Evolutionary conservation across 1,139 yeast genomes (phyloP).

Genomic region (Lodderomyces oxycetoniae): DNA sequence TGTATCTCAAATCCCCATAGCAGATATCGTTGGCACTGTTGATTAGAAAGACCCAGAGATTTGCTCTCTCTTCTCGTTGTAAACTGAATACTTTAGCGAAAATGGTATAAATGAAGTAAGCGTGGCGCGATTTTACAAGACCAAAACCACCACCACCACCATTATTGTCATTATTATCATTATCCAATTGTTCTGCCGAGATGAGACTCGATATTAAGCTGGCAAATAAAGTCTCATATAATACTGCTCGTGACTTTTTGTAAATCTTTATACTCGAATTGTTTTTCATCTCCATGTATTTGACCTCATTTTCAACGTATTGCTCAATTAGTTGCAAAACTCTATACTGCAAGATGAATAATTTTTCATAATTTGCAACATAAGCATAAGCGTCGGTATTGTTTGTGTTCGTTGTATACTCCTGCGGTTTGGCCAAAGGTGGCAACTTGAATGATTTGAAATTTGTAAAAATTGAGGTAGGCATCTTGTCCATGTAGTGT

Average conservation of each 20-base stretch:
- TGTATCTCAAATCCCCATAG: slow-evolving; percentile 23
- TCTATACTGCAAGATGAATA: slow-evolving; percentile 9
- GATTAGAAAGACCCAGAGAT: slow-evolving; percentile 26
- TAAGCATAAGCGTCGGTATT: too few relatives aligned
- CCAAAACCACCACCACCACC: too few relatives aligned
- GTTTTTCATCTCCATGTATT: too few relatives aligned
- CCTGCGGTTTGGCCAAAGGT: slow-evolving; percentile 25
- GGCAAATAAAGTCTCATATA: slow-evolving; percentile 1
- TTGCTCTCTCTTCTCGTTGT: slow-evolving; percentile 6
- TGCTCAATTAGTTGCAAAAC: slow-evolving; percentile 8
- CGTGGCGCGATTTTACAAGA: neutral
- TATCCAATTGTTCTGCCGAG: too few relatives aligned
- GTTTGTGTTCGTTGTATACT: slow-evolving; percentile 13
- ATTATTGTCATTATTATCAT: too few relatives aligned
- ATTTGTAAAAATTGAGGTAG: slow-evolving; percentile 14
- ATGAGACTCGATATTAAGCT: slow-evolving; percentile 3
- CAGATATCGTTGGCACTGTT: slow-evolving; percentile 30
- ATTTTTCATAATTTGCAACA: slow-evolving; percentile 7
- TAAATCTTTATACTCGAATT: too few relatives aligned
- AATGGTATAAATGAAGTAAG: slow-evolving; percentile 5
- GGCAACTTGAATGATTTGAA: slow-evolving; percentile 22
- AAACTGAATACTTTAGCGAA: slow-evolving; percentile 8
- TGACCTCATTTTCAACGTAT: slow-evolving; percentile 1
- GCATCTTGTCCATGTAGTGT: slow-evolving; percentile 14
- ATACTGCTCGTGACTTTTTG: neutral